These are phyloP conservation scores for Solanum raphanifolium DNA, from an alignment of 257 asterid species.

Conservation along the genomic window DNA sequence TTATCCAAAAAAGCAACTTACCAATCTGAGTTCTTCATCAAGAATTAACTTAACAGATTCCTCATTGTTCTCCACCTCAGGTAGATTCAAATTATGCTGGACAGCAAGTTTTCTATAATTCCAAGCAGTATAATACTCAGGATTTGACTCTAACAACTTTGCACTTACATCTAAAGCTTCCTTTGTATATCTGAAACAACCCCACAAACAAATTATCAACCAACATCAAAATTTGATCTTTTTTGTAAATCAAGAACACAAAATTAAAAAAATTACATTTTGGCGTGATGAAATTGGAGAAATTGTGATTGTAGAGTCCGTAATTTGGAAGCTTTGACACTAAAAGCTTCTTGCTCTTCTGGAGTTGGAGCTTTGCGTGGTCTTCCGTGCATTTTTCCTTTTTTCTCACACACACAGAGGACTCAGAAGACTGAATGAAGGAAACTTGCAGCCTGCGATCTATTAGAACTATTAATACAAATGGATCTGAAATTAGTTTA, in stretches of 20 bases:
- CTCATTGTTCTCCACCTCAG: slow-evolving; percentile 23
- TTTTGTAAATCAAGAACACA: not conserved
- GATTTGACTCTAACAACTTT: slow-evolving; percentile 62
- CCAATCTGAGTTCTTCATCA: slow-evolving; percentile 68
- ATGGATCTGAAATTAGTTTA: not conserved
- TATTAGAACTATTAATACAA: not conserved
- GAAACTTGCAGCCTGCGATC: not conserved
- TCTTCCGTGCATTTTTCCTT: slow-evolving; percentile 67
- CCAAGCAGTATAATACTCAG: slow-evolving; percentile 91
- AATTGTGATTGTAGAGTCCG: slow-evolving; percentile 75
- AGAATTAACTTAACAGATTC: slow-evolving; percentile 38
- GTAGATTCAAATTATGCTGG: slow-evolving; percentile 31
- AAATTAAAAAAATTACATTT: slow-evolving; percentile 14
- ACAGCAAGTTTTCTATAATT: slow-evolving; percentile 82
- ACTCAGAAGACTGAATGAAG: not conserved
- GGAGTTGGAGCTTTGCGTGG: slow-evolving; percentile 55
- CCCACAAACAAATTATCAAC: not conserved
- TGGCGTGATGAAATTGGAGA: slow-evolving; percentile 62
- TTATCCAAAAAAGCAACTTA: slow-evolving; percentile 18
- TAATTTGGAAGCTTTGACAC: slow-evolving; percentile 53
- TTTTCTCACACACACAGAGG: not conserved
- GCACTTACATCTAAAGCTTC: slow-evolving; percentile 74
- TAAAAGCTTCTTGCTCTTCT: slow-evolving; percentile 52
- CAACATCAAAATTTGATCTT: not conserved
- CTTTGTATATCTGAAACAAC: slow-evolving; percentile 51